phyloP scores from a whole-genome alignment of 192 early-diverging fungal species.

The Gonapodya prolifera region DNA sequence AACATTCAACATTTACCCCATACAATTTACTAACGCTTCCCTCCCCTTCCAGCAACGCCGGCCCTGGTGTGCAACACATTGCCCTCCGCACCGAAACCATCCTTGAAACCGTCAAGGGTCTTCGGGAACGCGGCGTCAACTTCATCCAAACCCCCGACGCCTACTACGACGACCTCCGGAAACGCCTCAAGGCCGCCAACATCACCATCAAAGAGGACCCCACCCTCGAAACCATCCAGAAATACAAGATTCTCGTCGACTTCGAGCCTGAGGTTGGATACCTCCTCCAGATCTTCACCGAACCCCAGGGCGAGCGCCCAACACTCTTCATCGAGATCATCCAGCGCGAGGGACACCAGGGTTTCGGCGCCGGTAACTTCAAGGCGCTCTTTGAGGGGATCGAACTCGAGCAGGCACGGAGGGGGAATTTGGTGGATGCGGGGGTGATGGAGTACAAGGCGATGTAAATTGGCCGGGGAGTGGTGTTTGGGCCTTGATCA shows the following conservation, averaged over 20 bases:
- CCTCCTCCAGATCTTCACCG: slow-evolving; percentile 68
- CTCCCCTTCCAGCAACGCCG: slow-evolving; percentile 25
- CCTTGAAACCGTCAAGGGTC: slow-evolving; percentile 63
- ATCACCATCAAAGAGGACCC: slow-evolving; percentile 70
- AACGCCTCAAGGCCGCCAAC: slow-evolving; percentile 53
- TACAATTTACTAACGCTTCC: not conserved
- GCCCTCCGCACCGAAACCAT: slow-evolving; percentile 83
- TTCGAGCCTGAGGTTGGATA: slow-evolving; percentile 98
- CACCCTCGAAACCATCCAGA: slow-evolving; percentile 65
- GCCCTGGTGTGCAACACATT: slow-evolving; percentile 84
- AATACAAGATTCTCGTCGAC: slow-evolving; percentile 84
- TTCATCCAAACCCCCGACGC: slow-evolving; percentile 72
- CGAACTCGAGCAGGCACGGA: slow-evolving; percentile 83
- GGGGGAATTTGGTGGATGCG: slow-evolving; percentile 83
- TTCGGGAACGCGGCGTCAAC: slow-evolving; percentile 76
- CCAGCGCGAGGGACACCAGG: slow-evolving; percentile 80
- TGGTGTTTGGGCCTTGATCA: too few species aligned
- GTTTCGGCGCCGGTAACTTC: slow-evolving; percentile 51
- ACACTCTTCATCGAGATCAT: slow-evolving; percentile 97
- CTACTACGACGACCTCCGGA: slow-evolving; percentile 80
- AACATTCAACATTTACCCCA: slow-evolving; percentile 34
- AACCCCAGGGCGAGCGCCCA: slow-evolving; percentile 87
- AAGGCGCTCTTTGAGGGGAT: slow-evolving; percentile 93
- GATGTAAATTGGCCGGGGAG: slow-evolving; percentile 7
- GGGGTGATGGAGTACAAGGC: slow-evolving; percentile 10